Percentiles rank a stretch among this genome's conserved stretches.
phyloP scores from a whole-genome alignment of 2,329 filamentous ascomycete species.

The Botryotinia globosa region DNA sequence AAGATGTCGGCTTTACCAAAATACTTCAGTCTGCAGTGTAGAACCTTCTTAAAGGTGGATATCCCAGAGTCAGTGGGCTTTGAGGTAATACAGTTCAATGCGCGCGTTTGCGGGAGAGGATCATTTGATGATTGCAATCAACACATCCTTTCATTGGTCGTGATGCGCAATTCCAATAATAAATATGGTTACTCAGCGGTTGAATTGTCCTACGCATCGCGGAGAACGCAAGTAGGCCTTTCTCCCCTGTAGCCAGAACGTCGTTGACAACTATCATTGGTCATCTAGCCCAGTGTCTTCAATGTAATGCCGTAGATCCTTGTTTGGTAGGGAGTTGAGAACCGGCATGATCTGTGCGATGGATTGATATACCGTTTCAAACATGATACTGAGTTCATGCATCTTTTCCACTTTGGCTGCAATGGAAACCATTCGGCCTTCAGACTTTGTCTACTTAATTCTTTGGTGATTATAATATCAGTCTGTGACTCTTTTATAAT shows the following conservation, averaged over 20 bases:
- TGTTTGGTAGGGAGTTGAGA: not conserved
- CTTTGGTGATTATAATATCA: slow-evolving; percentile 12
- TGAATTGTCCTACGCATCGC: not conserved
- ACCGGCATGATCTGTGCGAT: slow-evolving; percentile 17
- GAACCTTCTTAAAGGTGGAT: not conserved
- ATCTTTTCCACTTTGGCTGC: slow-evolving; percentile 8
- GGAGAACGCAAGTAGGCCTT: slow-evolving; percentile 3
- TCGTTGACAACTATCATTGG: slow-evolving; percentile 2
- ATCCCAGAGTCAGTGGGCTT: not conserved
- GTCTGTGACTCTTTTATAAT: slow-evolving; percentile 8
- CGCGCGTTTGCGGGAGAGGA: not conserved
- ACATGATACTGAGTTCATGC: slow-evolving; percentile 16
- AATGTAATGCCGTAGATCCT: slow-evolving; percentile 10
- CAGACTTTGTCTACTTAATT: slow-evolving; percentile 19
- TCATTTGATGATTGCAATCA: not conserved
- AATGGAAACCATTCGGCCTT: slow-evolving; percentile 13
- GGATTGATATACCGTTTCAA: slow-evolving; percentile 20
- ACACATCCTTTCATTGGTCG: not conserved
- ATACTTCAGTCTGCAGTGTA: not conserved
- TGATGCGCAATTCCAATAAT: not conserved
- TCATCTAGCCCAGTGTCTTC: not conserved
- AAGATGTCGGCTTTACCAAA: not conserved
- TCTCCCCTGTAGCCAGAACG: slow-evolving; percentile 3
- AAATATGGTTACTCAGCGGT: not conserved
- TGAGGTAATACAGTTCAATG: not conserved